phyloP scores from a whole-genome alignment of 75 land plant species.

The Pinus albicaulis region DNA sequence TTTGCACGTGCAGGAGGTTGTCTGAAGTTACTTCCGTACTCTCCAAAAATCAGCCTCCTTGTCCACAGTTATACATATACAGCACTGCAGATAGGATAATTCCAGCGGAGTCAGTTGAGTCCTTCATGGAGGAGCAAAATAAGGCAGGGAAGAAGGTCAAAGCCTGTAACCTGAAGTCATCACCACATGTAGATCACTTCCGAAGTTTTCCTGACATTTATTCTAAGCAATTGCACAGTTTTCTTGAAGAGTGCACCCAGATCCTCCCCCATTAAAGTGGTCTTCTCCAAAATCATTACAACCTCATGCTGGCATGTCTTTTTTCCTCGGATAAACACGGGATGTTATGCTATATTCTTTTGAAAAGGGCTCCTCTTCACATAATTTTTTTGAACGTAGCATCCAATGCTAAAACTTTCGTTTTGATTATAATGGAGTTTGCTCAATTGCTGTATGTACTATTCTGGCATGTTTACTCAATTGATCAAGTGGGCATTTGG shows the following conservation, averaged over 20 bases:
- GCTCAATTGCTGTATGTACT: too few relatives aligned
- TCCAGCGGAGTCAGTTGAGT: slow-evolving; percentile 85
- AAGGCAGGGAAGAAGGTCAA: slow-evolving; percentile 80
- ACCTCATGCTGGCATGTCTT: too few relatives aligned
- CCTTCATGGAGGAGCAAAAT: slow-evolving; percentile 83
- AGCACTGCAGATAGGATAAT: slow-evolving; percentile 96
- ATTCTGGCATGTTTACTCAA: too few relatives aligned
- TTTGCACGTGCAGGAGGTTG: slow-evolving; percentile 51
- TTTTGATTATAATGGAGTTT: too few relatives aligned
- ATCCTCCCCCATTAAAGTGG: too few relatives aligned
- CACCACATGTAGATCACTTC: slow-evolving; percentile 99
- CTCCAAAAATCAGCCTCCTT: slow-evolving; percentile 78
- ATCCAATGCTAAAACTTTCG: too few relatives aligned
- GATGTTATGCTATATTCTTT: too few relatives aligned
- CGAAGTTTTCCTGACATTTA: slow-evolving; percentile 78
- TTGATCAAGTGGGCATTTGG: too few relatives aligned
- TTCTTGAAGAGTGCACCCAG: slow-evolving; percentile 54
- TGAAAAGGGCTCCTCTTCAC: too few relatives aligned
- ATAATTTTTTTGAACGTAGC: too few relatives aligned
- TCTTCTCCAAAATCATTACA: too few relatives aligned
- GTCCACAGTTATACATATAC: slow-evolving; percentile 97
- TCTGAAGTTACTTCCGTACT: slow-evolving; percentile 68
- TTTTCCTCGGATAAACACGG: too few relatives aligned
- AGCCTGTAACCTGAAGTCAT: slow-evolving; percentile 78
- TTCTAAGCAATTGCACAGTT: slow-evolving; percentile 68